phyloP scores from a whole-genome alignment of 2,329 filamentous ascomycete species.

The Neoscytalidium dimidiatum region DNA sequence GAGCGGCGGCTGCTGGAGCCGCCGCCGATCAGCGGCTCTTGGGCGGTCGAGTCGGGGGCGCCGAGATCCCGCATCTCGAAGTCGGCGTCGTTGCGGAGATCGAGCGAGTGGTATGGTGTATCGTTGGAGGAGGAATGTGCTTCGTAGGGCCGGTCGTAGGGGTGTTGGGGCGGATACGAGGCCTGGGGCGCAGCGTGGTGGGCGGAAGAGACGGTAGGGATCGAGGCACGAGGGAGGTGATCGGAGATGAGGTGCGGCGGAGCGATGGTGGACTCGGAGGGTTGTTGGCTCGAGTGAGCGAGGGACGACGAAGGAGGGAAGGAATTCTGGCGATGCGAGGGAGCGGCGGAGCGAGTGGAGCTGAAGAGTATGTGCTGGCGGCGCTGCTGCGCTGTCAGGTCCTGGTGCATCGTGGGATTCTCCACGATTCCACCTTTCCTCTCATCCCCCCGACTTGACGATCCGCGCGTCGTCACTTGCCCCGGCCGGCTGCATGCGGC shows the following conservation, averaged over 20 bases:
- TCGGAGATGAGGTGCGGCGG: neutral
- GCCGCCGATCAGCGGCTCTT: constrained; percentile 18
- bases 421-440: neutral
- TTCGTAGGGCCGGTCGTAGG: neutral
- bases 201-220: neutral
- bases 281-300: neutral
- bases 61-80: constrained; percentile 13
- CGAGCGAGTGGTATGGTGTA: neutral
- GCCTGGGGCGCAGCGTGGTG: neutral
- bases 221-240: neutral
- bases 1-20: no score
- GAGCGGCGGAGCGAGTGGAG: neutral
- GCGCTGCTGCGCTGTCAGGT: neutral
- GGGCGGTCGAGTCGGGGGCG: constrained; percentile 1
- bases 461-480: neutral
- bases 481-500: neutral
- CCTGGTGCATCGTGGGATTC: neutral
- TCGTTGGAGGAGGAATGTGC: neutral
- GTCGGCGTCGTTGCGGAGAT: neutral
- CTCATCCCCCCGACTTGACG: neutral
- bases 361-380: neutral
- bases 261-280: neutral
- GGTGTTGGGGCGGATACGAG: neutral
- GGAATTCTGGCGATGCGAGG: neutral
- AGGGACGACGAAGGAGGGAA: neutral